Evolutionary conservation across 148 eudicot species (phyloP), one percentile per base, ranked within the genome.

Genomic region (Rhododendron vialii): DNA sequence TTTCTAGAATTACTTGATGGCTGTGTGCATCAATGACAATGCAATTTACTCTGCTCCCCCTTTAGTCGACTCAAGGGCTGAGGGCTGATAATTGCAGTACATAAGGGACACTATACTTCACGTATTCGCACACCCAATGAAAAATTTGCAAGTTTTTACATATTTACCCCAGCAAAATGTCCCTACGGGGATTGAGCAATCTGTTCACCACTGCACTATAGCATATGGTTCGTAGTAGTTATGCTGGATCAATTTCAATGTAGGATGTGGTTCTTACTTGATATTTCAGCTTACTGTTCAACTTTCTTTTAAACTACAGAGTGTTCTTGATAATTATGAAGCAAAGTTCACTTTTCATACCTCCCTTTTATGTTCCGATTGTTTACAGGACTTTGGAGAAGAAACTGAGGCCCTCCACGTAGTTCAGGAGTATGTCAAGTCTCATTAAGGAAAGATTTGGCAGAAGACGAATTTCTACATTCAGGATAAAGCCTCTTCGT

Each of bases 371-470:
- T 28, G 47, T 24, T 74, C 36, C 59, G 82, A 17, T 78, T 26
- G 20, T 59, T 38, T 84, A 76, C 50, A 88, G 88, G 90, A 88
- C 48, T 86, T 51, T 22, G 90, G 90, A 18, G 90, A 86, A 83
- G 90, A 86, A 71, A 48, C 63, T 7, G 88, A 88, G 47, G 90
- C 84, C 55, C 86, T 88, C 12, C 86, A 80, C 33, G 76, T 88
- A 10, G 84, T 88, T 80, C 88, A 86, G 69, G 86, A 88, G 86
- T 85, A 88, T 76, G 28, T 86, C 7, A 86, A 88, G 84, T 78
- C 83, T 84, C 85, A 77, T 35, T 83, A 35, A 75, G 83, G 30
- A n/a, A 53, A 10, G 17, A 41, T 41, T 63, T n/a, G 71, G 4
- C 10, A 14, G n/a, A 41, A 20, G 80, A 41, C 11, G 2, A 30